Evolutionary conservation across 352 stramenopile species (phyloP).

Genomic region (Globisporangium splendens): DNA sequence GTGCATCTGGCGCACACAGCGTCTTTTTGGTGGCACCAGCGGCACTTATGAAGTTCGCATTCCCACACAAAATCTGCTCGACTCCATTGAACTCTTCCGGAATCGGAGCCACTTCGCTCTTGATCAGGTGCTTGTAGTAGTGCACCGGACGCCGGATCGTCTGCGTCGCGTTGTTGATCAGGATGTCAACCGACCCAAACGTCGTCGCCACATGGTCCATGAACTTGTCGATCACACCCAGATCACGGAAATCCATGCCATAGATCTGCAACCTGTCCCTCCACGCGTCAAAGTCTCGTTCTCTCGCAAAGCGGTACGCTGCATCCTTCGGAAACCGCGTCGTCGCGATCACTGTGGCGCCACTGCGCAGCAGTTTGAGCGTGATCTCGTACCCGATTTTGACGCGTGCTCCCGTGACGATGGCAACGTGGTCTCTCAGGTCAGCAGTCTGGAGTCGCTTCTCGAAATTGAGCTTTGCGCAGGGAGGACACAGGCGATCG

Average conservation of each 20-base stretch:
- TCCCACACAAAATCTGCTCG: conserved; percentile 45
- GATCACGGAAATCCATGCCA: conserved; percentile 93
- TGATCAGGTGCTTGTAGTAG: conserved; percentile 90
- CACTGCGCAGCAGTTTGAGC: too few species aligned
- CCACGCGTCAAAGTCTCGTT: conserved; percentile 81
- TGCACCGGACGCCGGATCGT: conserved; percentile 90
- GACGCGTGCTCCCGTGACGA: conserved; percentile 92
- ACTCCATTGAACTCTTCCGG: conserved; percentile 42
- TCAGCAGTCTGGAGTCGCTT: conserved; percentile 90
- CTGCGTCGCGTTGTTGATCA: conserved; percentile 97
- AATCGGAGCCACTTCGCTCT: conserved; percentile 61
- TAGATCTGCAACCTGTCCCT: conserved; percentile 89
- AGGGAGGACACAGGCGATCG: conserved; percentile 91
- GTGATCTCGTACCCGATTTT: conserved; percentile 96
- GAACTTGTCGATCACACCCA: conserved; percentile 92
- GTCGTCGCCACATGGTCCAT: conserved; percentile 80
- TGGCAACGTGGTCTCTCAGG: conserved; percentile 70
- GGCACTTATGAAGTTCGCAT: conserved; percentile 35
- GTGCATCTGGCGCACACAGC: neutral
- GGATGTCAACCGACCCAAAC: conserved; percentile 85
- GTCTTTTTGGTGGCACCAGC: too few species aligned
- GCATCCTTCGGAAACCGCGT: conserved; percentile 93
- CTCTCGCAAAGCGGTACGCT: conserved; percentile 78
- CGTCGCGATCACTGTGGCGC: conserved; percentile 87
- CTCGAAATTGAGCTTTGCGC: conserved; percentile 90